Percentiles rank a stretch among this genome's conserved stretches.
Evolutionary conservation across 2,329 filamentous ascomycete genomes (phyloP).

Genomic region (Ciborinia camelliae): DNA sequence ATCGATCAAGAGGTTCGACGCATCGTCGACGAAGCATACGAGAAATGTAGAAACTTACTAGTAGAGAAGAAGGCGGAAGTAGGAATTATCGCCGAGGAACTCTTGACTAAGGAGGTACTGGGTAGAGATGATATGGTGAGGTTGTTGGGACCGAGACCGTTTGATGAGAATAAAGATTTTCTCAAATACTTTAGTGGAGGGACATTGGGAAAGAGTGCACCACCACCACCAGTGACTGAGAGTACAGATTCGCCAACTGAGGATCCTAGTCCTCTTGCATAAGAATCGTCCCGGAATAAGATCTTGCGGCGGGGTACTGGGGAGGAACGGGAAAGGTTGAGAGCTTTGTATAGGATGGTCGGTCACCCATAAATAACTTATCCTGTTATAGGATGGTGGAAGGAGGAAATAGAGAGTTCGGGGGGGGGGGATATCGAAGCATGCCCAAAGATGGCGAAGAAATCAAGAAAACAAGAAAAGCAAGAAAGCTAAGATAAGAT

Average conservation of each 20-base stretch:
- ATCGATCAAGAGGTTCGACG: slow-evolving; percentile 90
- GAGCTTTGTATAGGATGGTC: slow-evolving; percentile 2
- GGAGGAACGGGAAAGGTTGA: background rate
- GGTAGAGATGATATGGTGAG: slow-evolving; percentile 89
- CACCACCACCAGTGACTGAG: slow-evolving; percentile 52
- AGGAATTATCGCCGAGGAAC: slow-evolving; percentile 85
- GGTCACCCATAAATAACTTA: background rate
- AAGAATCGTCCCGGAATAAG: background rate
- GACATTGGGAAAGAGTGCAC: slow-evolving; percentile 51
- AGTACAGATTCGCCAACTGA: slow-evolving; percentile 30
- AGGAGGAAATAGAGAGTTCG: background rate
- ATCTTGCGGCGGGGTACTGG: background rate
- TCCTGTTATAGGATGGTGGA: background rate
- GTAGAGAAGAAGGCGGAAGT: slow-evolving; percentile 84
- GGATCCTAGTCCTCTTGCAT: slow-evolving; percentile 4
- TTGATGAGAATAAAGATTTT: slow-evolving; percentile 80
- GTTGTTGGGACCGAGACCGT: slow-evolving; percentile 79
- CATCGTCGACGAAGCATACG: slow-evolving; percentile 90
- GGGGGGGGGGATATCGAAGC: background rate
- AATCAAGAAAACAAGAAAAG: background rate
- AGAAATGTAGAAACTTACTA: slow-evolving; percentile 81
- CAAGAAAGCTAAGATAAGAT: slow-evolving; percentile 9
- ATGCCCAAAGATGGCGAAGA: background rate
- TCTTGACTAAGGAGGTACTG: slow-evolving; percentile 87
- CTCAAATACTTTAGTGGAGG: slow-evolving; percentile 81